Conservation (phyloP, 139 green algal species). For the Nannochloris sp. region DNA sequence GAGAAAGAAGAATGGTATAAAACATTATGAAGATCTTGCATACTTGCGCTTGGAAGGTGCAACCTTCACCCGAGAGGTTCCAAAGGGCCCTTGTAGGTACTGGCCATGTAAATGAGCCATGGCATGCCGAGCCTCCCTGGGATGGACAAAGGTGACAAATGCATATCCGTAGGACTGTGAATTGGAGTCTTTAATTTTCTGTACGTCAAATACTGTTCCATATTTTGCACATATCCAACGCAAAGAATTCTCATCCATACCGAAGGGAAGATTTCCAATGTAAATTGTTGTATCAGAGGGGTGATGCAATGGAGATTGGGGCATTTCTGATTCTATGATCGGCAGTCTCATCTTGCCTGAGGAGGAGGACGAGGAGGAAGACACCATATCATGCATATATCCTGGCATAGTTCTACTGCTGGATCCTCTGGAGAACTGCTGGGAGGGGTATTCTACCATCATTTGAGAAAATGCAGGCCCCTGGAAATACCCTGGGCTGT, state of each 20-base stretch:
- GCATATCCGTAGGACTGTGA: conserved; percentile 48
- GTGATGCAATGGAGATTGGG: background rate
- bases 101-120: conserved; percentile 48
- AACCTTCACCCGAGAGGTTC: conserved; percentile 18
- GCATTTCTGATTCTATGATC: no score
- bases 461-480: no score
- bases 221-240: conserved; percentile 30
- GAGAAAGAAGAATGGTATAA: no score
- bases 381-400: no score
- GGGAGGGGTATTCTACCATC: no score
- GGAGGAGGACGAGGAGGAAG: no score
- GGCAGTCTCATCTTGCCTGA: no score
- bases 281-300: conserved; percentile 37
- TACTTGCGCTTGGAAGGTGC: conserved; percentile 15
- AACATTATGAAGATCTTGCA: background rate
- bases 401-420: no score
- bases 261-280: conserved; percentile 55
- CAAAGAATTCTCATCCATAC: conserved; percentile 45
- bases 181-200: conserved; percentile 58
- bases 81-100: conserved; percentile 24
- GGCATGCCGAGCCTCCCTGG: conserved; percentile 31
- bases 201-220: conserved; percentile 37
- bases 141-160: conserved; percentile 52
- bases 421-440: no score
- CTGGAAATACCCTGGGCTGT: no score